These are phyloP conservation scores for Claviceps lovelessii DNA, from an alignment of 2,329 filamentous ascomycete genomes.

Conservation along the genomic window DNA sequence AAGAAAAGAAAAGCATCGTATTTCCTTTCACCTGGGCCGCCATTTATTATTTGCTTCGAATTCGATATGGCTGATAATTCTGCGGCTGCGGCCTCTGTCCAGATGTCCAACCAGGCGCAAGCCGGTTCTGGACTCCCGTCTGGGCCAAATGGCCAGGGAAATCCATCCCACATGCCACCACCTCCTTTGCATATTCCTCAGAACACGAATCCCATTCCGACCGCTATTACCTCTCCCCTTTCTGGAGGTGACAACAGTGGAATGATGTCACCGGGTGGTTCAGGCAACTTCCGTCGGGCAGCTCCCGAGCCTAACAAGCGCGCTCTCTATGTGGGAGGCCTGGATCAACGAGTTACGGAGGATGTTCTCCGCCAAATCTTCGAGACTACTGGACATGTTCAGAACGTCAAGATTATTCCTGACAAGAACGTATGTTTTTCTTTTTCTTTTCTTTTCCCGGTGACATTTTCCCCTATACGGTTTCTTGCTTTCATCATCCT, in stretches of 20 bases:
- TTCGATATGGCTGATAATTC: slow-evolving; percentile 63
- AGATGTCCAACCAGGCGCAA: slow-evolving; percentile 56
- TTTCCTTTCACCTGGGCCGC: neutral
- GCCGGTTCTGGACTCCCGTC: slow-evolving; percentile 38
- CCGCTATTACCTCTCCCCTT: slow-evolving; percentile 79
- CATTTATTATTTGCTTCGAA: neutral
- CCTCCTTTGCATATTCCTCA: slow-evolving; percentile 87
- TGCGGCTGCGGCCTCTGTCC: slow-evolving; percentile 44
- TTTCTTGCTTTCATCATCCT: slow-evolving; percentile 4
- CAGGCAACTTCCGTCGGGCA: slow-evolving; percentile 71
- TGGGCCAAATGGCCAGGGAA: slow-evolving; percentile 55
- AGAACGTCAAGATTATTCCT: slow-evolving; percentile 98
- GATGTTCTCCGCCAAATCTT: slow-evolving; percentile 96
- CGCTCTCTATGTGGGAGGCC: slow-evolving; percentile 85
- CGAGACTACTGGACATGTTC: slow-evolving; percentile 94
- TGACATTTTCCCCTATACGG: neutral
- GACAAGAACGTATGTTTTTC: slow-evolving; percentile 86
- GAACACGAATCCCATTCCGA: slow-evolving; percentile 91
- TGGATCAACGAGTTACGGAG: slow-evolving; percentile 90
- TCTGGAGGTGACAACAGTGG: slow-evolving; percentile 47
- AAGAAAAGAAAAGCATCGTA: neutral
- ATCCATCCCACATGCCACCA: slow-evolving; percentile 70
- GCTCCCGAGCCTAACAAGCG: slow-evolving; percentile 98
- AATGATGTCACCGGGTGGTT: slow-evolving; percentile 75
- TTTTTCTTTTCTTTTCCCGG: neutral